Percentiles rank a stretch among this genome's conserved stretches.
Conservation (phyloP, 176 grass and related monocot genomes). For the Rhynchospora pubera region DNA sequence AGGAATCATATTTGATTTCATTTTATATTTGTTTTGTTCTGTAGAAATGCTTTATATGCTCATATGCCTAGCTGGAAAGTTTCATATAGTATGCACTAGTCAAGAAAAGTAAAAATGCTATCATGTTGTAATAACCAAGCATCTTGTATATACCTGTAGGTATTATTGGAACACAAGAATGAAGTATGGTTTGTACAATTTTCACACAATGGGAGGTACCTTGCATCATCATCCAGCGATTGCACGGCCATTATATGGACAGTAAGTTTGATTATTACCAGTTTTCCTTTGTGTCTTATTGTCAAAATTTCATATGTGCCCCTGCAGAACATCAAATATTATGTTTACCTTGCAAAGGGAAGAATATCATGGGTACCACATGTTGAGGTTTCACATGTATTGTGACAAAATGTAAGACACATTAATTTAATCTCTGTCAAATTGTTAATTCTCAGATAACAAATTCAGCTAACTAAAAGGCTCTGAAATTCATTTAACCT, state of each 20-base stretch:
- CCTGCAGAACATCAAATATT: neutral
- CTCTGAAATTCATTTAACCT: neutral
- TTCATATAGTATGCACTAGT: neutral
- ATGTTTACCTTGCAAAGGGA: neutral
- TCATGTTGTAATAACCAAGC: neutral
- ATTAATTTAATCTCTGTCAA: neutral
- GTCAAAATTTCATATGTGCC: neutral
- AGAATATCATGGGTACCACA: neutral
- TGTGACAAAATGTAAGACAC: neutral
- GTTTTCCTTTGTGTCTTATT: neutral
- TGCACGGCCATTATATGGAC: conserved; percentile 94
- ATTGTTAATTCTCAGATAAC: neutral
- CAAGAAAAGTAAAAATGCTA: neutral
- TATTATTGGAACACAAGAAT: conserved; percentile 81
- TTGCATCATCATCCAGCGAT: conserved; percentile 90
- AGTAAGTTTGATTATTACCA: conserved; percentile 35
- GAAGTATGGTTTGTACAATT: conserved; percentile 99
- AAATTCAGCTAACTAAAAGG: neutral
- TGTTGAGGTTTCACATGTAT: neutral
- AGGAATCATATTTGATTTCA: neutral
- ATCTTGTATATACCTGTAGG: conserved; percentile 58
- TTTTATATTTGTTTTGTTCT: neutral
- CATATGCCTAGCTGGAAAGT: neutral
- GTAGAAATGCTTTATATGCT: neutral
- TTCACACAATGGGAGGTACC: conserved; percentile 81